A percentile compares a stretch with the other conserved stretches of the same genome.
Evolutionary conservation across 2,329 filamentous ascomycete species (phyloP).

Genomic region (Boeremia exigua): DNA sequence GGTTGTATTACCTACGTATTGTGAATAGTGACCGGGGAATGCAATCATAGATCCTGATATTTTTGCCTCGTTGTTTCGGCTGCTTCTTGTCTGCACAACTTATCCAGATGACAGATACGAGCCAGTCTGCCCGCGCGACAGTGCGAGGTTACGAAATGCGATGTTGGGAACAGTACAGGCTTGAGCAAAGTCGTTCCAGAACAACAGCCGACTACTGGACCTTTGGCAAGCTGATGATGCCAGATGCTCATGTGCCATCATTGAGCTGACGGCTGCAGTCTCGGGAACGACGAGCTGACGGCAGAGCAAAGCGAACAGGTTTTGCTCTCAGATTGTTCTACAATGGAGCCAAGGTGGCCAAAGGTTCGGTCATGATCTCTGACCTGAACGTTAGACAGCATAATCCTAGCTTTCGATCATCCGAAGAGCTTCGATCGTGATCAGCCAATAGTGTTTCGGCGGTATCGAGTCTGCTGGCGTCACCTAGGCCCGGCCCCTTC

Average conservation of each 20-base stretch:
- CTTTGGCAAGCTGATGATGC: not conserved
- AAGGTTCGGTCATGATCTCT: not conserved
- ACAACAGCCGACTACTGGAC: not conserved
- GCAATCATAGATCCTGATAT: slow-evolving; percentile 37
- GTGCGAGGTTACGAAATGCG: not conserved
- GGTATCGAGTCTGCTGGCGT: not conserved
- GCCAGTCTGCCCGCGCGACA: not conserved
- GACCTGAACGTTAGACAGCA: not conserved
- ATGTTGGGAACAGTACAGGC: not conserved
- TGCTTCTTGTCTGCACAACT: not conserved
- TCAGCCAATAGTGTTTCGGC: not conserved
- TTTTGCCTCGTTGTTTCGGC: not conserved
- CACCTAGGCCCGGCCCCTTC: not conserved
- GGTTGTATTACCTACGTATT: slow-evolving; percentile 49
- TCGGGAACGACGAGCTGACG: not conserved
- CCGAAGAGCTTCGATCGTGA: slow-evolving; percentile 5
- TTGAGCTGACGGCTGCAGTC: not conserved
- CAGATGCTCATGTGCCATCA: no score
- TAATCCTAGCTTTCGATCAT: slow-evolving; percentile 9
- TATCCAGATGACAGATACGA: not conserved
- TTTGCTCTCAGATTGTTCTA: not conserved
- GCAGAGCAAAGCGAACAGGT: not conserved
- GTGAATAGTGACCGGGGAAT: slow-evolving; percentile 49
- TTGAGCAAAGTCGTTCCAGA: no score
- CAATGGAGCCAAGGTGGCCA: not conserved